A percentile compares a stretch with the other conserved stretches of the same genome.
Evolutionary conservation across 768 basidiomycete species (phyloP).

Genomic region (Tephrocybe rancida): DNA sequence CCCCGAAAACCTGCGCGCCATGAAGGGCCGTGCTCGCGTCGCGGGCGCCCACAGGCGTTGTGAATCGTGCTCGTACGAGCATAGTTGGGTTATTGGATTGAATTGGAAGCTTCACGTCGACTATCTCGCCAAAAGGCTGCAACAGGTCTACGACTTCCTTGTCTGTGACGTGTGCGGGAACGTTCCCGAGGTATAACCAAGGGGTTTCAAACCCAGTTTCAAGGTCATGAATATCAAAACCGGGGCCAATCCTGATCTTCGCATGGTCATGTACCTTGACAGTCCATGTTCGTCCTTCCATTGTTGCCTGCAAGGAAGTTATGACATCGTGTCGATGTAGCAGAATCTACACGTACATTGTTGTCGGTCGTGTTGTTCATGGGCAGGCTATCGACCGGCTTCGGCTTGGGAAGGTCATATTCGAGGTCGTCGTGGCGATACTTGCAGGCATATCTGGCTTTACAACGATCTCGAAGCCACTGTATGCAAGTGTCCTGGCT

Average conservation of each 20-base stretch:
- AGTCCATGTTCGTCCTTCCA: conserved; percentile 15
- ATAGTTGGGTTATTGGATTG: conserved; percentile 21
- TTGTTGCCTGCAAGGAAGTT: not conserved
- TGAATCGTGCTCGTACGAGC: conserved; percentile 48
- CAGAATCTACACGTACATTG: not conserved
- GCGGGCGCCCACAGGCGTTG: conserved; percentile 48
- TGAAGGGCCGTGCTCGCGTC: conserved; percentile 56
- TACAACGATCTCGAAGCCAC: conserved; percentile 30
- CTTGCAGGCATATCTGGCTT: conserved; percentile 26
- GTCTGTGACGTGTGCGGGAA: conserved; percentile 40
- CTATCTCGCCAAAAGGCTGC: conserved; percentile 47
- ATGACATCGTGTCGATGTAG: not conserved
- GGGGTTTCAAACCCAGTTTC: conserved; percentile 72
- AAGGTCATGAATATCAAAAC: conserved; percentile 60
- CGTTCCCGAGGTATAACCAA: conserved; percentile 55
- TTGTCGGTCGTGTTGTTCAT: not conserved
- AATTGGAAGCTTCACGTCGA: conserved; percentile 34
- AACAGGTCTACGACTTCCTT: conserved; percentile 40
- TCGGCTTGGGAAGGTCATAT: conserved; percentile 21
- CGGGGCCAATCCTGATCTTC: conserved; percentile 56
- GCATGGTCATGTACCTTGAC: conserved; percentile 55
- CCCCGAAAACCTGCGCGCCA: conserved; percentile 39
- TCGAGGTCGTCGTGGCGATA: conserved; percentile 34
- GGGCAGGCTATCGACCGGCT: too few relatives aligned
- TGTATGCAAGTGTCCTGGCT: conserved; percentile 22